These are phyloP conservation scores for Podila clonocystis DNA, from an alignment of 192 early-diverging fungal genomes.

Conservation along the genomic window DNA sequence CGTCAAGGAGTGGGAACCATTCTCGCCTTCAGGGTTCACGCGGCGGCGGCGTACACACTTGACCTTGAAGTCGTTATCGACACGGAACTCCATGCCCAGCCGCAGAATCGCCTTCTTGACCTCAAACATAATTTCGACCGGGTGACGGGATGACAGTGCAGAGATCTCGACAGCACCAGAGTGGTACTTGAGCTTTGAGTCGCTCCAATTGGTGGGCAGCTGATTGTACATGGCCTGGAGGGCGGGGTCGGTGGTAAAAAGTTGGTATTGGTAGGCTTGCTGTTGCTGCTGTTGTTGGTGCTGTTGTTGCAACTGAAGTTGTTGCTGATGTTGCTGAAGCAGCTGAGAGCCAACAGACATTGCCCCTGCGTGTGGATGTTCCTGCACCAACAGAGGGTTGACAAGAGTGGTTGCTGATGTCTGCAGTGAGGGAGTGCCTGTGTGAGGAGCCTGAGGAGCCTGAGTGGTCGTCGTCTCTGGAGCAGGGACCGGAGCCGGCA, in stretches of 20 bases:
- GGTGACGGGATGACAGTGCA: slow-evolving; percentile 72
- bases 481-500: slow-evolving; percentile 7
- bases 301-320: neutral
- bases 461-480: neutral
- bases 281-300: slow-evolving; percentile 2
- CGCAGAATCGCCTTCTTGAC: slow-evolving; percentile 66
- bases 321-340: neutral
- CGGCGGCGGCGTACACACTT: slow-evolving; percentile 61
- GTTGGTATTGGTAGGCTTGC: slow-evolving; percentile 10
- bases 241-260: slow-evolving; percentile 26
- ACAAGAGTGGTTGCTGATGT: neutral
- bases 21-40: neutral
- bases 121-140: slow-evolving; percentile 73
- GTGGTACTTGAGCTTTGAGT: slow-evolving; percentile 75
- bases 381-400: neutral
- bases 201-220: slow-evolving; percentile 37
- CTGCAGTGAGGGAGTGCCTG: slow-evolving; percentile 23
- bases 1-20: neutral
- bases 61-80: slow-evolving; percentile 69
- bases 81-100: slow-evolving; percentile 65
- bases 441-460: slow-evolving; percentile 8
- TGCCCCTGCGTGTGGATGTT: neutral
- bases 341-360: neutral
- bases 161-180: slow-evolving; percentile 79
- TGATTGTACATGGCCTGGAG: slow-evolving; percentile 17